A percentile compares a stretch with the other conserved stretches of the same genome.
Conservation (phyloP, 805 yeast species). For the Candida ulmi region DNA sequence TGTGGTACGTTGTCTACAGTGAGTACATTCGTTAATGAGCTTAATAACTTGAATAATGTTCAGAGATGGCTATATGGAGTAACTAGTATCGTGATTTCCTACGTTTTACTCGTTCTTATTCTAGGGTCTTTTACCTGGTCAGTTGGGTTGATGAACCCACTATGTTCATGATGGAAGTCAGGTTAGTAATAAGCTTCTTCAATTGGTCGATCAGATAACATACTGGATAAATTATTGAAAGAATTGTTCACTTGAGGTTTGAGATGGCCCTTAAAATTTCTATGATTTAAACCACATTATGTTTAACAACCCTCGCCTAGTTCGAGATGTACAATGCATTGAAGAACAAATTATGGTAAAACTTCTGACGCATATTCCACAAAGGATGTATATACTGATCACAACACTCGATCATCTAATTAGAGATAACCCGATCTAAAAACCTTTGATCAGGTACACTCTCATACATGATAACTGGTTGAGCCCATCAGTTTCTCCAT, state of each 20-base stretch:
- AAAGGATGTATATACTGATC: constrained; percentile 14
- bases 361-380: constrained; percentile 18
- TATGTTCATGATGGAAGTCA: constrained; percentile 7
- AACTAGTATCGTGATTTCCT: constrained; percentile 41
- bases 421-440: not conserved
- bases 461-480: constrained; percentile 6
- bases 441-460: not conserved
- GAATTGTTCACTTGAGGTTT: constrained; percentile 10
- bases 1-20: constrained; percentile 72
- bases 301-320: too few relatives aligned
- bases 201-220: too few relatives aligned
- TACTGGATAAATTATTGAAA: not conserved
- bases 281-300: too few relatives aligned
- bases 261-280: constrained; percentile 3
- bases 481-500: constrained; percentile 11
- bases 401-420: constrained; percentile 9
- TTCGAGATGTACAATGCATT: too few relatives aligned
- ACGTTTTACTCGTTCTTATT: constrained; percentile 45
- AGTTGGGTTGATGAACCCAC: constrained; percentile 31
- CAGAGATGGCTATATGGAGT: constrained; percentile 43
- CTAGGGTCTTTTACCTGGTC: constrained; percentile 75
- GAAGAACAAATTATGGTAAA: too few relatives aligned
- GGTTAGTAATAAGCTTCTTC: not conserved
- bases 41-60: constrained; percentile 35
- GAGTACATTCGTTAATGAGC: constrained; percentile 72